Evolutionary conservation across 2,329 filamentous ascomycete genomes (phyloP).

Genomic region (Aspergillus melleus): DNA sequence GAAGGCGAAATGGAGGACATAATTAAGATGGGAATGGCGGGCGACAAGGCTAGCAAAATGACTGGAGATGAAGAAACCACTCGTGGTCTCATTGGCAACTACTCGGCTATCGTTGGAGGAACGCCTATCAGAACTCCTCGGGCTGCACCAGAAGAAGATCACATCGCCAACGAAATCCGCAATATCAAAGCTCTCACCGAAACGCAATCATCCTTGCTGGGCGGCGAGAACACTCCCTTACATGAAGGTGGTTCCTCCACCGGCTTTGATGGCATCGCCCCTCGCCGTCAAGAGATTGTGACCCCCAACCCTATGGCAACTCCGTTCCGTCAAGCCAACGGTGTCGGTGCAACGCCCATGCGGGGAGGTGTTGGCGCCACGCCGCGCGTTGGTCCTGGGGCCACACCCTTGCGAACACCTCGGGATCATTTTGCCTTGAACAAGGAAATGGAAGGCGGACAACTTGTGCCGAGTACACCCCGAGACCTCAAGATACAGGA

Average conservation of each 20-base stretch:
- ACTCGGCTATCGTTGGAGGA: slow-evolving; percentile 74
- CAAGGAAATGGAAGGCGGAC: slow-evolving; percentile 63
- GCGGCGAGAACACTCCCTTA: slow-evolving; percentile 89
- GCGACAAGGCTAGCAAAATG: slow-evolving; percentile 76
- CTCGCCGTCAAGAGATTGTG: slow-evolving; percentile 75
- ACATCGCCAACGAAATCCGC: slow-evolving; percentile 92
- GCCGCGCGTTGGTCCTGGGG: slow-evolving; percentile 62
- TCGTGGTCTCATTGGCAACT: slow-evolving; percentile 81
- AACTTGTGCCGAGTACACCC: slow-evolving; percentile 72
- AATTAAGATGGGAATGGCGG: slow-evolving; percentile 96
- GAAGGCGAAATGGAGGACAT: slow-evolving; percentile 95
- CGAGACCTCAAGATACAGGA: slow-evolving; percentile 73
- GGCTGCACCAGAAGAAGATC: slow-evolving; percentile 88
- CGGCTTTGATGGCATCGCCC: slow-evolving; percentile 81
- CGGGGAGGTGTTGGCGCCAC: slow-evolving; percentile 52
- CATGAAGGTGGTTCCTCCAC: slow-evolving; percentile 80
- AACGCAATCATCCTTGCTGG: slow-evolving; percentile 88
- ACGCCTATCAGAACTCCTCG: slow-evolving; percentile 90
- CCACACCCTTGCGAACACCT: slow-evolving; percentile 84
- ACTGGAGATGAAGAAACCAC: slow-evolving; percentile 81
- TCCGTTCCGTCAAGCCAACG: slow-evolving; percentile 69
- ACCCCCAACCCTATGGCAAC: slow-evolving; percentile 96
- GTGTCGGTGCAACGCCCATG: slow-evolving; percentile 66
- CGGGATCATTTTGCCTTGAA: slow-evolving; percentile 87
- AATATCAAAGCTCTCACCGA: slow-evolving; percentile 91